Base-by-base conservation (phyloP, 495 filamentous ascomycete species). In the Penicillium soppii region DNA sequence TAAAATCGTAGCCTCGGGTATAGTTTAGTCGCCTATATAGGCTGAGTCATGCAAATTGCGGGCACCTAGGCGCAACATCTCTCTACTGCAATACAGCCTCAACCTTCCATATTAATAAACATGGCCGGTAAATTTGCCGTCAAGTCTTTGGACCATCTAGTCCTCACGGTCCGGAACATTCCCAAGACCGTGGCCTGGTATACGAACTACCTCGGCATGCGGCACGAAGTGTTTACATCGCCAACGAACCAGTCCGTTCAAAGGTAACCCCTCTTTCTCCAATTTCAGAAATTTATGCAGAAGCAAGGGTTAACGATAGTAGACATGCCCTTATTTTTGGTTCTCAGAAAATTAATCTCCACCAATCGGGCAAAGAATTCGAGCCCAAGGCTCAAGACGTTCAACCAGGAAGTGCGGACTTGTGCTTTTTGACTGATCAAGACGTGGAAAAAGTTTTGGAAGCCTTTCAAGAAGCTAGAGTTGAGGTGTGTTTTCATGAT, bases 281-380 rank as follows among this genome's bases (percentile, higher is more conserved):
- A 27, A 9, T 16, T 22, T 12, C 13, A 1, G 13, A 15, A 23
- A 19, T 12, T 16, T 1, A 25, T 22, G 12, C 27, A 8, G 0
- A 36, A 15, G 1, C 5, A 10, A 13, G 8, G 16, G 16, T 5
- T 53, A 23, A 62, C 7, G n/a, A 40, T 20, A 21, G 13, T 21
- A 69, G 79, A 16, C 71, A 81, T 55, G 76, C 77, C 9, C 63
- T 82, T 1, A 47, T 70, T 5, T 81, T 81, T 48, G 79, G 77
- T 12, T 58, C 36, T 4, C 76, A 81, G 39, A 81, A 82, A 50
- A 79, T 82, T 45, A 82, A 82, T 50, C 69, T 82, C 1, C 79
- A 82, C 49, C 59, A 73, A 45, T 53, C 61, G 1, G 77, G 76
- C 39, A 75, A 70, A 52, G 78, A 82, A 49, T 81, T 79, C 49